Conservation (phyloP, 2,329 filamentous ascomycete species). For the Fusarium phyllophilum region DNA sequence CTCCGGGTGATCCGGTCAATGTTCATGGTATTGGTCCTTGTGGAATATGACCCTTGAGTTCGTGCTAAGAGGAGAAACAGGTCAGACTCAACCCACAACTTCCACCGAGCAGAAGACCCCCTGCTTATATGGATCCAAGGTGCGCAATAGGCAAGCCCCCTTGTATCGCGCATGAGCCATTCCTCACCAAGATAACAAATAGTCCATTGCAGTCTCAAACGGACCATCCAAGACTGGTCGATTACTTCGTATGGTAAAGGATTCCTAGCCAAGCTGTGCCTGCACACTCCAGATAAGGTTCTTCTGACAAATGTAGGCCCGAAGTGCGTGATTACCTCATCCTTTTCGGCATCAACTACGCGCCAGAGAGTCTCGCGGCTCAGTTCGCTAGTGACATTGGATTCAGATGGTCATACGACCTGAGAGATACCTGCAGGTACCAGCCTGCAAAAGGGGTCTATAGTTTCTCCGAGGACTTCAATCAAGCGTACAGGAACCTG, state of each 20-base stretch:
- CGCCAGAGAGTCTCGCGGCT: neutral
- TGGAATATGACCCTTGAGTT: rapidly evolving
- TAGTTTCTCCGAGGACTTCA: neutral
- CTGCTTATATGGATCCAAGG: neutral
- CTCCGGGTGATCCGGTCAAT: neutral
- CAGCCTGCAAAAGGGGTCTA: neutral
- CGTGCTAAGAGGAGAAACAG: neutral
- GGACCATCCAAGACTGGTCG: neutral
- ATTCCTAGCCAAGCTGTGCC: rapidly evolving
- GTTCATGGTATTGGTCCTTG: neutral
- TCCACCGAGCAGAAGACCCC: neutral
- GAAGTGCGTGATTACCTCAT: neutral
- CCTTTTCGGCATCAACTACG: neutral
- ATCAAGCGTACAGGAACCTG: neutral
- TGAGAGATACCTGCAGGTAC: neutral
- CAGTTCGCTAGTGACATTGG: neutral
- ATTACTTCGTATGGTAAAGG: neutral
- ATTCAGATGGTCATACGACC: neutral
- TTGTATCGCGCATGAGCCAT: rapidly evolving
- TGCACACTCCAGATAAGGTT: rapidly evolving
- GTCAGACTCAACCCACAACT: neutral
- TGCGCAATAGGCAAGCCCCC: neutral
- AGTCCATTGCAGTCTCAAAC: neutral
- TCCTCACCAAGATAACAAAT: neutral
- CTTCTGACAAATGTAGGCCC: neutral